Conservation (phyloP, 75 land plant genomes). For the Sequoiadendron giganteum region DNA sequence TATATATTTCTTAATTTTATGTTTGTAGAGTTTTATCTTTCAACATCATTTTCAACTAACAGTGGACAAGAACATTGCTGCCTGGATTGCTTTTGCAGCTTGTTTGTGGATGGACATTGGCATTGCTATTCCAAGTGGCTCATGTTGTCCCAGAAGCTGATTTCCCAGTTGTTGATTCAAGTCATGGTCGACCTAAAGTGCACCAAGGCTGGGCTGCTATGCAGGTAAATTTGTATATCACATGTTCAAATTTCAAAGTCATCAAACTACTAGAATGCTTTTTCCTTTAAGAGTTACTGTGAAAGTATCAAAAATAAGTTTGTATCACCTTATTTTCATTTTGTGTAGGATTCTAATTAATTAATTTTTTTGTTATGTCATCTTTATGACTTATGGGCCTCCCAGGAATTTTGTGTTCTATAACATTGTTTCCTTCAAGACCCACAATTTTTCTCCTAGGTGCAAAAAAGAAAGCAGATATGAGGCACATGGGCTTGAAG, state of each 20-base stretch:
- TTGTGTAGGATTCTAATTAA: background rate
- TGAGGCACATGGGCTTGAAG: no score
- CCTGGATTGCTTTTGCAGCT: conserved; percentile 25
- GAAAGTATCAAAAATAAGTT: background rate
- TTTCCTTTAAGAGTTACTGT: background rate
- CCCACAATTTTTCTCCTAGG: background rate
- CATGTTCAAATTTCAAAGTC: background rate
- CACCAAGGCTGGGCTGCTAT: conserved; percentile 45
- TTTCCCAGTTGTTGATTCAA: conserved; percentile 30
- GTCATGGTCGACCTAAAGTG: conserved; percentile 31
- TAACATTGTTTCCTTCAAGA: background rate
- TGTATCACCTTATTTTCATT: background rate
- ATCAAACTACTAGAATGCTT: background rate
- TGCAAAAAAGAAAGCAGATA: background rate
- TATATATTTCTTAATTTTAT: background rate
- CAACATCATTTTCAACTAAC: background rate
- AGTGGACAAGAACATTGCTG: background rate
- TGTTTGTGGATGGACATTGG: conserved; percentile 47
- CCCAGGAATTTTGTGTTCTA: background rate
- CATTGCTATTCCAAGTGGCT: conserved; percentile 50
- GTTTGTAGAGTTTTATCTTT: background rate
- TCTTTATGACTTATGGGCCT: background rate
- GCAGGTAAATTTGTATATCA: conserved; percentile 25
- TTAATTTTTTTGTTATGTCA: background rate
- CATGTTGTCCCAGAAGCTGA: conserved; percentile 50